Evolutionary conservation across 208 protist species (phyloP), one percentile per base, ranked within the genome.

Genomic region (Trypanosoma congolense): DNA sequence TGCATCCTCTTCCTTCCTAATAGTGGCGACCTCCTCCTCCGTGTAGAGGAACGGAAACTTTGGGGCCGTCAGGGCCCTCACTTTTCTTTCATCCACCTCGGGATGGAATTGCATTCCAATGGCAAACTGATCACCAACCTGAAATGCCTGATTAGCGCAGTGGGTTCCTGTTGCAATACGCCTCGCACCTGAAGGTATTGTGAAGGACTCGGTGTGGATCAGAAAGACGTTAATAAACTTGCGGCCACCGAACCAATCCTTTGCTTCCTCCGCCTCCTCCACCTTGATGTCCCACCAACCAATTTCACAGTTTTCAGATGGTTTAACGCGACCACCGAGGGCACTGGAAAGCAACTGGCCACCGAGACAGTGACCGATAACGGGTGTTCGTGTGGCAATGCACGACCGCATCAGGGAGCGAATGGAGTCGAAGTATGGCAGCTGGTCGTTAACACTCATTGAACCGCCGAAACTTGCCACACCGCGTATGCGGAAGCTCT

Each of bases 91-190:
- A 26, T 61, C 56, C 10, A 72, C 65, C 51, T 72, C 65, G 9
- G 65, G 65, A 21, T 72, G 65, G 28, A 72, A 72, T 46, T 72
- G 65, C 65, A 63, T 66, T 43, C 58, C 65, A 18, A 72, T 28
- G 12, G 62, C 56, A 45, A 56, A 72, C 49, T 72, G 65, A 48
- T 65, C 65, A 1, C 56, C 65, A 19, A 57, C 42, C 49, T 72
- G 65, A 41, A 66, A 72, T 1, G 65, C 65, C 44, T 72, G 65
- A 49, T 72, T 72, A 30, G 53, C 35, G 33, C 65, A 72, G 28
- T 56, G 48, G 6, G 26, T 57, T n/a, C 58, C 50, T 10, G 14
- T 67, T 22, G 48, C 65, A 46, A 72, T 50, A 2, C 44, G 65
- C 14, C 29, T 46, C 4, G 58, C 59, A 2, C 65, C 65, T 16